Evolutionary conservation across 1,284 basidiomycete species (phyloP), one percentile per base, ranked within the genome.

Genomic region (Cronartium quercuum): DNA sequence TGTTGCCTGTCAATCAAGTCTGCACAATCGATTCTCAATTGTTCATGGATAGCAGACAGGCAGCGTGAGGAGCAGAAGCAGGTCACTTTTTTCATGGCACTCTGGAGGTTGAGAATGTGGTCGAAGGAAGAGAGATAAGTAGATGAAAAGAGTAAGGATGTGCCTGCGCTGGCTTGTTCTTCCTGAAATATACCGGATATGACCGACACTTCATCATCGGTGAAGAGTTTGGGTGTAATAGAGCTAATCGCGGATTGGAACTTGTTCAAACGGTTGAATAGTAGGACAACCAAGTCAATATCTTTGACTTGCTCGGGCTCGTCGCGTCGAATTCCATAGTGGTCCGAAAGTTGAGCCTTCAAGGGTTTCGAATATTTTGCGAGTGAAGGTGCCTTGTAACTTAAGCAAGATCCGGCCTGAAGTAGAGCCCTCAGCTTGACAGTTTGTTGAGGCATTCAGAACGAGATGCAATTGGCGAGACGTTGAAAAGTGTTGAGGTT

Each of bases 371-470:
- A 10, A 21, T 24, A 29, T 12, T 57, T 29, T 24, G 55, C 3
- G 21, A 24, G 21, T 29, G 21, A 7, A 57, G 55, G 55, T 9
- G 15, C 55, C 21, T 29, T 57, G 21, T 57, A 29, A 57, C 34
- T 12, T 29, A 57, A 9, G 15, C 34, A 29, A 57, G 55, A 24
- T 57, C 21, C 55, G 9, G 34, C 55, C 21, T 57, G 21, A 29
- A 57, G 21, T 29, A 57, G 34, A 12, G 55, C 9, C 34, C 34
- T 57, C 34, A 57, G n/a, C 34, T 57, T 13, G 34, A 29, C 21
- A 57, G 55, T 24, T 57, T 57, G 55, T 57, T 57, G 55, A 57
- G 55, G 55, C 55, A 57, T 57, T 9, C 21, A 57, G 55, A 57
- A 57, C 29, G 29, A 29, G 29, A 29, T 29, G 29, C 29, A 29